phyloP scores from a whole-genome alignment of 805 yeast species.

The Metschnikowia shivogae region DNA sequence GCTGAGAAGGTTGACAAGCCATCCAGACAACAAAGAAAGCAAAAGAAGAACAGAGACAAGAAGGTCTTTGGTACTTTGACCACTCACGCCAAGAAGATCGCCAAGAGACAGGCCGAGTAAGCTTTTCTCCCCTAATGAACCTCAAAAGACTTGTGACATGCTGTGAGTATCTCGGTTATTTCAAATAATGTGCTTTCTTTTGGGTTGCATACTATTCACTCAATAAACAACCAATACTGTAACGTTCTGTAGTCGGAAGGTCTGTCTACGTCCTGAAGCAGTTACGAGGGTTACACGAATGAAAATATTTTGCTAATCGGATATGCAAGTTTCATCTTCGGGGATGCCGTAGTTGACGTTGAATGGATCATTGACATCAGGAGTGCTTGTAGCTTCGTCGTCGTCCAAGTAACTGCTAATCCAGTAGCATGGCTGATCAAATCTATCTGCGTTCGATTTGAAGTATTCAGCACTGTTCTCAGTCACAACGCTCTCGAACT shows the following conservation, averaged over 20 bases:
- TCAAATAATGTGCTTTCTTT: slow-evolving; percentile 18
- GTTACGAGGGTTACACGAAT: neutral
- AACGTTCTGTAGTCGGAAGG: neutral
- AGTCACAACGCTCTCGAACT: slow-evolving; percentile 19
- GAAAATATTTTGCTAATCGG: slow-evolving; percentile 9
- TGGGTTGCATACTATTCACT: slow-evolving; percentile 22
- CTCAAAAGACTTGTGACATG: slow-evolving; percentile 16
- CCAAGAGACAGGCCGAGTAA: slow-evolving; percentile 86
- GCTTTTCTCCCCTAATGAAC: slow-evolving; percentile 17
- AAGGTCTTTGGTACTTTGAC: slow-evolving; percentile 98
- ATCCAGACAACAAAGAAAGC: slow-evolving; percentile 99
- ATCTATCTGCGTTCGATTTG: neutral
- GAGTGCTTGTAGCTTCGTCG: slow-evolving; percentile 3
- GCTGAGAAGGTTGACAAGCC: slow-evolving; percentile 95
- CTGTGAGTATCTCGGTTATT: slow-evolving; percentile 17
- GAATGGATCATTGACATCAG: slow-evolving; percentile 12
- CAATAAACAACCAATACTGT: slow-evolving; percentile 20
- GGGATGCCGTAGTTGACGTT: slow-evolving; percentile 8
- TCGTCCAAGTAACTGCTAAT: slow-evolving; percentile 11
- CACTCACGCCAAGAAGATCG: slow-evolving; percentile 88
- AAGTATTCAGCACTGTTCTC: slow-evolving; percentile 4
- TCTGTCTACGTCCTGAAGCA: neutral
- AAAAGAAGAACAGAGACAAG: slow-evolving; percentile 99
- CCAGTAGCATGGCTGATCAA: slow-evolving; percentile 9
- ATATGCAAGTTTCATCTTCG: slow-evolving; percentile 14